phyloP scores from a whole-genome alignment of 2,329 filamentous ascomycete species.

The Neurospora sp. region DNA sequence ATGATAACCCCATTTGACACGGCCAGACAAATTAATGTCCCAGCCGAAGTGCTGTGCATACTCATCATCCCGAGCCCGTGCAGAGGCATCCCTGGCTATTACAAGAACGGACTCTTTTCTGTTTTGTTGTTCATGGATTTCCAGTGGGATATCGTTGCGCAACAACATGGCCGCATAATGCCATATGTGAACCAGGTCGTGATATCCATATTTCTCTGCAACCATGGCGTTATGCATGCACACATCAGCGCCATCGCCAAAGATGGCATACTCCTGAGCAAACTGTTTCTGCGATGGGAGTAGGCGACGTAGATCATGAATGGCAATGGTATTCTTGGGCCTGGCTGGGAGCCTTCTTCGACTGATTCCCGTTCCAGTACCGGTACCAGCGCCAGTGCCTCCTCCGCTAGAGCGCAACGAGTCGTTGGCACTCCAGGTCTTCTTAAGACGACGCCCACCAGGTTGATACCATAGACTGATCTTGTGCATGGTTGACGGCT shows the following conservation, averaged over 20 bases:
- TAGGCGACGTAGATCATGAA: conserved; percentile 59
- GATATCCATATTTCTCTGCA: conserved; percentile 58
- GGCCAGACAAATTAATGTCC: conserved; percentile 35
- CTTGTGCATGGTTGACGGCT: conserved; percentile 52
- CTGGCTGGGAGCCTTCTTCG: conserved; percentile 33
- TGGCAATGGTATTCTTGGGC: conserved; percentile 60
- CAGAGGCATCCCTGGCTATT: conserved; percentile 53
- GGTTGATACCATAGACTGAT: conserved; percentile 47
- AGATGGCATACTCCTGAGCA: conserved; percentile 71
- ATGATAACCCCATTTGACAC: conserved; percentile 59
- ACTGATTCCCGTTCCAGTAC: conserved; percentile 44
- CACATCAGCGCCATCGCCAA: conserved; percentile 70
- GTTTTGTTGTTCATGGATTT: conserved; percentile 44
- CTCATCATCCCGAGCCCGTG: conserved; percentile 25
- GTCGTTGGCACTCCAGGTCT: conserved; percentile 46
- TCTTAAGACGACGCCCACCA: conserved; percentile 36
- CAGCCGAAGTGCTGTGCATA: conserved; percentile 1
- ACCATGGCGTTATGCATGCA: conserved; percentile 77
- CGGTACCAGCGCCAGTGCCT: conserved; percentile 48
- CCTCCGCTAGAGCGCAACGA: conserved; percentile 50
- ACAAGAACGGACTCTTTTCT: conserved; percentile 53
- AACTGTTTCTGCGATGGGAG: conserved; percentile 72
- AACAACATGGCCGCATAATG: conserved; percentile 68
- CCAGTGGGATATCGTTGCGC: conserved; percentile 63
- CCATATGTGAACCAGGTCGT: conserved; percentile 76